Conservation (phyloP, 345 rosid genomes). For the Hibiscus tridactylites region DNA sequence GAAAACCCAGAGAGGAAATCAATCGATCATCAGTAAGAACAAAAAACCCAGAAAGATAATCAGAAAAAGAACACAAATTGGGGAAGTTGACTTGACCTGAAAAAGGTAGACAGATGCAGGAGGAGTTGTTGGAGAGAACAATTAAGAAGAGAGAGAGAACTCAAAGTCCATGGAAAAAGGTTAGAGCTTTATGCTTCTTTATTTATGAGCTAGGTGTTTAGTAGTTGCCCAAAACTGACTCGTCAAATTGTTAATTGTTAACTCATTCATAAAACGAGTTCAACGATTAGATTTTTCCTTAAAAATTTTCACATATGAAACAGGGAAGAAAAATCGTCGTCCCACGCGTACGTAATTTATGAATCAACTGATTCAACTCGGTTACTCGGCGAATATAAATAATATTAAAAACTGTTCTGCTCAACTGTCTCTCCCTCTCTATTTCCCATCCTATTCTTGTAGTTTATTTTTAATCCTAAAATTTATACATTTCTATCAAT, state of each 20-base stretch:
- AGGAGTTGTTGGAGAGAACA: neutral
- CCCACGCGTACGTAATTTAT: too few species aligned
- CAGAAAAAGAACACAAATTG: neutral
- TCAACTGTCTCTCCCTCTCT: too few species aligned
- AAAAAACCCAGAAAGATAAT: neutral
- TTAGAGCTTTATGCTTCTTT: neutral
- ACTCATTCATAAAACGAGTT: too few species aligned
- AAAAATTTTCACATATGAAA: too few species aligned
- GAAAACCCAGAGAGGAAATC: neutral
- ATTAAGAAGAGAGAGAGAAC: neutral
- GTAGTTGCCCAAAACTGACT: neutral
- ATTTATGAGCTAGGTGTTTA: neutral
- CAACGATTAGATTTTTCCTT: too few species aligned
- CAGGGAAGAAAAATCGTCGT: too few species aligned
- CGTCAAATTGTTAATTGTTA: neutral
- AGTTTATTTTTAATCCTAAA: too few species aligned
- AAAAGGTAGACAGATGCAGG: neutral
- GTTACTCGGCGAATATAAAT: too few species aligned
- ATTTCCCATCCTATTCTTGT: too few species aligned
- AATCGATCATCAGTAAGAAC: neutral
- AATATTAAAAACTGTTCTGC: too few species aligned
- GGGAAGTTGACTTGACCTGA: slow-evolving; percentile 7
- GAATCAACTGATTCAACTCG: too few species aligned
- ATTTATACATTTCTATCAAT: too few species aligned
- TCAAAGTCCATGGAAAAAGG: slow-evolving; percentile 15